phyloP scores from a whole-genome alignment of 495 filamentous ascomycete genomes.

The Clohesyomyces aquaticus region DNA sequence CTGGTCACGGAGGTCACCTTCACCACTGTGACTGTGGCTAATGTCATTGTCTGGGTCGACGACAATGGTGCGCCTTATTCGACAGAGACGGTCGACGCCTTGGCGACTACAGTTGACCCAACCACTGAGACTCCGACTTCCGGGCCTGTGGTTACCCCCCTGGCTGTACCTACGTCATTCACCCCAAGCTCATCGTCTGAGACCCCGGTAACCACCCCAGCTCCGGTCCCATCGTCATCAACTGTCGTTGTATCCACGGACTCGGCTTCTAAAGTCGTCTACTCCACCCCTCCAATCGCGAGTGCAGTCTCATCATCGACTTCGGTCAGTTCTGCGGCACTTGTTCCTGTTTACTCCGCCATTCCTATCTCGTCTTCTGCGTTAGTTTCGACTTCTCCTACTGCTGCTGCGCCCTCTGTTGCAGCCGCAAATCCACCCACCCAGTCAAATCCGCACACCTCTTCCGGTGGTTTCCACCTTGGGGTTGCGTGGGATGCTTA shows the following conservation, averaged over 20 bases:
- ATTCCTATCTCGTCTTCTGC: no score
- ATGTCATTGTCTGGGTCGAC: conserved; percentile 69
- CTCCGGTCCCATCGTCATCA: not conserved
- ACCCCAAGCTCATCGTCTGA: not conserved
- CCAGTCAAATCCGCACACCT: not conserved
- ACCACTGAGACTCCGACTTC: conserved; percentile 1
- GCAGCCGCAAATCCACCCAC: not conserved
- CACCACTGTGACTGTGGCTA: conserved; percentile 42
- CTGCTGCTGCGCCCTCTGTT: not conserved
- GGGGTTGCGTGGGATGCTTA: conserved; percentile 35
- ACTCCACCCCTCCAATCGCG: not conserved
- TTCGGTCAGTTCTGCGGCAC: no score
- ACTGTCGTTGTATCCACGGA: not conserved
- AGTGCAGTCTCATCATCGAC: no score
- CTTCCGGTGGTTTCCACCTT: conserved; percentile 15
- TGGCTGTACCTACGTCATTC: not conserved
- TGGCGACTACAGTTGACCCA: not conserved
- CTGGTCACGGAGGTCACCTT: conserved; percentile 48
- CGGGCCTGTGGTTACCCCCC: not conserved
- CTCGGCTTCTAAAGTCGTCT: not conserved
- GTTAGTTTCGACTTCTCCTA: not conserved
- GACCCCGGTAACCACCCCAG: not conserved
- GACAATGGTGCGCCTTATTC: conserved; percentile 58
- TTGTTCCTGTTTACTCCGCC: no score
- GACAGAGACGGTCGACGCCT: conserved; percentile 38